phyloP scores from a whole-genome alignment of 2,329 filamentous ascomycete genomes.

The Ceratocystis lukuohia region DNA sequence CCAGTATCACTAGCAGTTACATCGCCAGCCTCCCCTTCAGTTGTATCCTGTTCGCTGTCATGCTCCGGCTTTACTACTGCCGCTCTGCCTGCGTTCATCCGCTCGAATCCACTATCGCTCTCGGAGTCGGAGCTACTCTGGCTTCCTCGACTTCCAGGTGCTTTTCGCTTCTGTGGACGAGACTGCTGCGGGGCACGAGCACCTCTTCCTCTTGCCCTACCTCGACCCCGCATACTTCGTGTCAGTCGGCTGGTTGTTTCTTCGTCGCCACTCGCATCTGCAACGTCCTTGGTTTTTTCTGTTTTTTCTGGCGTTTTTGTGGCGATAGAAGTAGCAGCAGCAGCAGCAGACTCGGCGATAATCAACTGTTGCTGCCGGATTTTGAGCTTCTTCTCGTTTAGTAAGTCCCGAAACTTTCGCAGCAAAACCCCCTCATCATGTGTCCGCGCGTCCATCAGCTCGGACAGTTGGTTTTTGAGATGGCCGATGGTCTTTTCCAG shows the following conservation, averaged over 20 bases:
- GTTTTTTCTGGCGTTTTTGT: not conserved
- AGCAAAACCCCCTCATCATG: slow-evolving; percentile 53
- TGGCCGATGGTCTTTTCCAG: slow-evolving; percentile 44
- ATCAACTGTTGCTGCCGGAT: slow-evolving; percentile 55
- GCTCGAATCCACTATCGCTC: slow-evolving; percentile 28
- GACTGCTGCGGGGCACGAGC: slow-evolving; percentile 26
- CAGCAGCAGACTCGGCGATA: slow-evolving; percentile 9
- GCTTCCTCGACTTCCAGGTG: slow-evolving; percentile 27
- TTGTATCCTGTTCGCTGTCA: slow-evolving; percentile 25
- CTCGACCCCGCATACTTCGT: not conserved
- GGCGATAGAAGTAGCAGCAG: not conserved
- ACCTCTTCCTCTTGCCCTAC: slow-evolving; percentile 10
- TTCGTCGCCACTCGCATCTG: not conserved
- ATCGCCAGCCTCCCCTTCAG: slow-evolving; percentile 30
- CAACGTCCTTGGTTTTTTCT: not conserved
- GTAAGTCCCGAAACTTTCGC: slow-evolving; percentile 53
- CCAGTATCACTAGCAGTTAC: slow-evolving; percentile 30
- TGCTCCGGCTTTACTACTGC: slow-evolving; percentile 18
- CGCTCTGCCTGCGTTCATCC: slow-evolving; percentile 37
- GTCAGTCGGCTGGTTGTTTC: not conserved
- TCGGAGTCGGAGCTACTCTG: slow-evolving; percentile 29
- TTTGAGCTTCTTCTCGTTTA: slow-evolving; percentile 71
- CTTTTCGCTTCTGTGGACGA: slow-evolving; percentile 39
- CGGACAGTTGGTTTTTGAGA: slow-evolving; percentile 50
- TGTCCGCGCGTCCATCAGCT: slow-evolving; percentile 52